These are phyloP conservation scores for Dioscorea dumetorum DNA, from an alignment of 106 monocot species.

Conservation along the genomic window DNA sequence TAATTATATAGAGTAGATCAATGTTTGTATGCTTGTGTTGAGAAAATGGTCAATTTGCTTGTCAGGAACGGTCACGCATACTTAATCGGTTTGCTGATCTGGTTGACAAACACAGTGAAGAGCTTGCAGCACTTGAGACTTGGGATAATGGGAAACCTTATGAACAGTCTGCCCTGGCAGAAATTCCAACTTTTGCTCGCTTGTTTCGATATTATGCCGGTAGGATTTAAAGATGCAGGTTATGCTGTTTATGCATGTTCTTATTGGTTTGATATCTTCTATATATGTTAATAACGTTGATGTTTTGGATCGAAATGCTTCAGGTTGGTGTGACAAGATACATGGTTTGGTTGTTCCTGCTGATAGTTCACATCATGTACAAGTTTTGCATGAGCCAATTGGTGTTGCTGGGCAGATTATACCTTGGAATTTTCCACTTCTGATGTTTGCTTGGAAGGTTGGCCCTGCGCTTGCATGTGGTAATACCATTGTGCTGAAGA, in stretches of 20 bases:
- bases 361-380: conserved; percentile 83
- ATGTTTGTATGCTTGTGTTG: background rate
- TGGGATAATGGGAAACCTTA: conserved; percentile 95
- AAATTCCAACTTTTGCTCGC: conserved; percentile 71
- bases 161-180: conserved; percentile 58
- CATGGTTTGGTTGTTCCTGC: conserved; percentile 86
- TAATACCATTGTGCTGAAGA: conserved; percentile 77
- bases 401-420: conserved; percentile 89
- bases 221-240: background rate
- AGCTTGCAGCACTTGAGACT: conserved; percentile 80
- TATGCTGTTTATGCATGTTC: too few relatives aligned
- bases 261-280: background rate
- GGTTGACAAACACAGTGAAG: conserved; percentile 83
- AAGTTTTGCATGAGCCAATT: conserved; percentile 82
- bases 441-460: conserved; percentile 91
- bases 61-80: conserved; percentile 76
- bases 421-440: conserved; percentile 94
- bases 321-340: conserved; percentile 97
- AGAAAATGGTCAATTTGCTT: background rate
- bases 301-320: conserved; percentile 3
- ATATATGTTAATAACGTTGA: background rate
- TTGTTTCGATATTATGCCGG: conserved; percentile 91
- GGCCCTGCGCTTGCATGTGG: conserved; percentile 92
- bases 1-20: background rate
- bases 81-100: conserved; percentile 65